Percentiles rank a stretch among this genome's conserved stretches.
Conservation (phyloP, 139 green algal genomes). For the Astrephomene gubernaculifera region DNA sequence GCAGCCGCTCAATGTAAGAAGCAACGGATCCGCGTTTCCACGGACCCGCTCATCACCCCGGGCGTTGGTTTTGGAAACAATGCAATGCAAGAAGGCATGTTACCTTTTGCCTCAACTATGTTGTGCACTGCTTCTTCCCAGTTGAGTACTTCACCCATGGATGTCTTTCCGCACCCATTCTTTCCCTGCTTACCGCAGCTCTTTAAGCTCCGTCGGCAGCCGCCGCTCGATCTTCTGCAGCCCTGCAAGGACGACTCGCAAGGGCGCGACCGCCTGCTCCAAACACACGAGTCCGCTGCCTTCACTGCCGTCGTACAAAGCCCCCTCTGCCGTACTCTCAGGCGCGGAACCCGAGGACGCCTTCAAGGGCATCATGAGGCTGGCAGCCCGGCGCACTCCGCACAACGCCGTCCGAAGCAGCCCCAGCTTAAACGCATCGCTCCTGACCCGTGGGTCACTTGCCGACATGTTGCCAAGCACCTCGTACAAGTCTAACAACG, state of each 20-base stretch:
- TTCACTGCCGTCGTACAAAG: not conserved
- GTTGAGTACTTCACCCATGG: too few species aligned
- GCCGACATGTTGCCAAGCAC: slow-evolving; percentile 14
- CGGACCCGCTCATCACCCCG: too few species aligned
- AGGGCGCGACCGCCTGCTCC: slow-evolving; percentile 38
- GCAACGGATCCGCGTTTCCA: too few species aligned
- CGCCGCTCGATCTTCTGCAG: slow-evolving; percentile 34
- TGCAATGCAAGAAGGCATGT: too few species aligned
- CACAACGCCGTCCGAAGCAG: slow-evolving; percentile 58
- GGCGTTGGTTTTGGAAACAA: too few species aligned
- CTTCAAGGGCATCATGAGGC: slow-evolving; percentile 32
- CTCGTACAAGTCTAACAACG: slow-evolving; percentile 47
- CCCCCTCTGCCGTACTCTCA: not conserved
- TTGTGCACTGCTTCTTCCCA: too few species aligned
- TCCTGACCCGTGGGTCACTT: not conserved
- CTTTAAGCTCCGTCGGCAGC: slow-evolving; percentile 34
- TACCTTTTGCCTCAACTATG: too few species aligned
- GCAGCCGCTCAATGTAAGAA: too few species aligned
- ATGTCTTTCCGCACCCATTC: too few species aligned
- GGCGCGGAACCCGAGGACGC: not conserved
- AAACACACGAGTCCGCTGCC: slow-evolving; percentile 9
- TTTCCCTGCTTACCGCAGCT: slow-evolving; percentile 51
- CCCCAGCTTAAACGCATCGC: slow-evolving; percentile 52
- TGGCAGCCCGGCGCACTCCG: slow-evolving; percentile 15
- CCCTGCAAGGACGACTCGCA: slow-evolving; percentile 12